phyloP scores from a whole-genome alignment of 2,329 filamentous ascomycete genomes.

The Zymoseptoria tritici region DNA sequence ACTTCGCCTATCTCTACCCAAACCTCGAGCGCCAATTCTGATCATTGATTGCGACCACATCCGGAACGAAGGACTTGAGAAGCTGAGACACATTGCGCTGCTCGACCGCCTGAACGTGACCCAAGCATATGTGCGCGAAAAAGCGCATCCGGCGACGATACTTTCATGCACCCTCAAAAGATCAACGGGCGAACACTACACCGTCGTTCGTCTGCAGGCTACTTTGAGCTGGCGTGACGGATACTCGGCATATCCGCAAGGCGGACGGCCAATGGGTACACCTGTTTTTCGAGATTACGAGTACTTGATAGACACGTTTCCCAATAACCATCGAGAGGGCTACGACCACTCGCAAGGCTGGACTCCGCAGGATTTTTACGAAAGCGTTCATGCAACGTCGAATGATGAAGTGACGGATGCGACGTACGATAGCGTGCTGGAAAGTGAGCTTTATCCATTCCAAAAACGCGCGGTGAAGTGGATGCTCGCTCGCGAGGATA shows the following conservation, averaged over 20 bases:
- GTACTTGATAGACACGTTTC: constrained; percentile 17
- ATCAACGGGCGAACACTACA: constrained; percentile 19
- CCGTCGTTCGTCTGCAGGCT: constrained; percentile 22
- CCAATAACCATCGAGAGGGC: constrained; percentile 9
- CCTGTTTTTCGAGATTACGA: constrained; percentile 22
- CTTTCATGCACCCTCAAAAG: constrained; percentile 19
- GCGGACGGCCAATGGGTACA: not conserved
- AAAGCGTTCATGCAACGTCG: constrained; percentile 57
- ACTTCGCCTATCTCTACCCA: constrained; percentile 16
- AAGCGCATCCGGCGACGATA: constrained; percentile 13
- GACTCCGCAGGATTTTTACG: constrained; percentile 57
- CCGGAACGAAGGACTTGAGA: constrained; percentile 7
- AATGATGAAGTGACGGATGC: constrained; percentile 22
- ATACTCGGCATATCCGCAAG: not conserved
- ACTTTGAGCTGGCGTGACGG: constrained; percentile 20
- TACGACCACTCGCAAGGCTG: constrained; percentile 27
- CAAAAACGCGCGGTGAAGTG: constrained; percentile 64
- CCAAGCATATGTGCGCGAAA: not conserved
- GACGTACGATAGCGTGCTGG: constrained; percentile 17
- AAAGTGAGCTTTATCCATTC: constrained; percentile 56
- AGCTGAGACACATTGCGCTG: constrained; percentile 13
- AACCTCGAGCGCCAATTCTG: constrained; percentile 15
- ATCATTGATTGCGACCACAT: constrained; percentile 17
- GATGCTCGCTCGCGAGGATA: constrained; percentile 58
- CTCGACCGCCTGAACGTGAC: constrained; percentile 10